Conservation (phyloP, 2,329 filamentous ascomycete genomes). For the Pseudogymnoascus sp. region DNA sequence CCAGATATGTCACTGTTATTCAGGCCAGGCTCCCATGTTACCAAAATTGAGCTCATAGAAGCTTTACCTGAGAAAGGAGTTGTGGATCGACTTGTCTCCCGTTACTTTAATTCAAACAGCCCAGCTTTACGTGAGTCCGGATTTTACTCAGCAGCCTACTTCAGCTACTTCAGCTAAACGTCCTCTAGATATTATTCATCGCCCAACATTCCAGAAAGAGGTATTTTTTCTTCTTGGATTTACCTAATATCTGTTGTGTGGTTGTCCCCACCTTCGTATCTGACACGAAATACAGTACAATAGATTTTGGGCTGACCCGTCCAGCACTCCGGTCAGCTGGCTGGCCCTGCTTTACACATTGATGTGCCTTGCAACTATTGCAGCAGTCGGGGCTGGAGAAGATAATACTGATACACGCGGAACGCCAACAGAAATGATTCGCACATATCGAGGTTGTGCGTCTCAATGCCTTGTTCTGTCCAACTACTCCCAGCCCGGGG, state of each 20-base stretch:
- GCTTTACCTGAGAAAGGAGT: conserved; percentile 38
- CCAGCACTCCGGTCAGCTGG: conserved; percentile 35
- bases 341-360: conserved; percentile 38
- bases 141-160: background rate
- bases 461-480: conserved; percentile 43
- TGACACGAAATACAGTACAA: conserved; percentile 33
- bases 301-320: conserved; percentile 40
- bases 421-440: conserved; percentile 40
- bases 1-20: conserved; percentile 31
- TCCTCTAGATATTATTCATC: conserved; percentile 41
- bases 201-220: conserved; percentile 41
- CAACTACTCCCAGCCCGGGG: conserved; percentile 42
- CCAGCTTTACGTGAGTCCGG: conserved; percentile 40
- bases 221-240: conserved; percentile 24
- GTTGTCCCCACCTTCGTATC: background rate
- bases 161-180: conserved; percentile 9
- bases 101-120: conserved; percentile 45
- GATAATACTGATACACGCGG: conserved; percentile 37
- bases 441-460: conserved; percentile 40
- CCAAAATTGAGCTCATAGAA: conserved; percentile 39
- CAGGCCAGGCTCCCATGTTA: conserved; percentile 29
- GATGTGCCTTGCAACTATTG: conserved; percentile 23
- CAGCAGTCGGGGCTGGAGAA: conserved; percentile 38
- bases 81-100: conserved; percentile 42
- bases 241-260: conserved; percentile 9